Evolutionary conservation across 176 grass and related monocot genomes (phyloP), one percentile per base, ranked within the genome.

Genomic region (Carex kokanica): DNA sequence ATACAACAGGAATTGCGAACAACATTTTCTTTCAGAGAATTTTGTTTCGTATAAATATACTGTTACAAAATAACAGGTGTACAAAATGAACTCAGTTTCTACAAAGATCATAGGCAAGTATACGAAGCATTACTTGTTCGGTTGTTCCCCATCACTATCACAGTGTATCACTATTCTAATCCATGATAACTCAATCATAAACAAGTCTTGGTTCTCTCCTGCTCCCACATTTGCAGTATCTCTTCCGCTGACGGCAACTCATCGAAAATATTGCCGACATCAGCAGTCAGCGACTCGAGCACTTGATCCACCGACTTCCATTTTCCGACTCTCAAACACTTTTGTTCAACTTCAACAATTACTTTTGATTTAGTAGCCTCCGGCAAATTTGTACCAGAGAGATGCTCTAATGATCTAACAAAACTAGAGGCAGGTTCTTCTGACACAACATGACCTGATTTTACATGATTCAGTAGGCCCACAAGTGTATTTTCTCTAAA

Each of bases 401-500:
- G 18, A 25, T 2, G 43, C 24, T 74, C 77, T 21, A 88, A 40
- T 16, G 83, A 86, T 71, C 53, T 90, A 49, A 90, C 10, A 84
- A 86, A 86, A 74, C 62, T 84, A 20, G 71, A 59, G 25, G 86
- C 88, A 29, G 88, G 88, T 38, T 90, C 88, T 83, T 90, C 84
- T 51, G 78, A 84, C 62, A 90, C 52, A 57, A 90, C 49, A 73
- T 86, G 81, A 79, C 80, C 36, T 45, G 73, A 59, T 43, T 83
- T 58, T 43, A 90, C 31, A 90, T 86, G 61, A 66, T 86, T 64
- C 51, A 90, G 78, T 21, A 90, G 63, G 40, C 59, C 73, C 40
- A n/a, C 43, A 64, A 86, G 67, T 68, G 53, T 24, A 71, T 73
- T 64, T 25, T 64, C 78, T 75, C 84, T 64, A 24, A 80, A 79